These are phyloP conservation scores for Annona squamosa DNA, from an alignment of 164 flowering plant species.

Conservation along the genomic window DNA sequence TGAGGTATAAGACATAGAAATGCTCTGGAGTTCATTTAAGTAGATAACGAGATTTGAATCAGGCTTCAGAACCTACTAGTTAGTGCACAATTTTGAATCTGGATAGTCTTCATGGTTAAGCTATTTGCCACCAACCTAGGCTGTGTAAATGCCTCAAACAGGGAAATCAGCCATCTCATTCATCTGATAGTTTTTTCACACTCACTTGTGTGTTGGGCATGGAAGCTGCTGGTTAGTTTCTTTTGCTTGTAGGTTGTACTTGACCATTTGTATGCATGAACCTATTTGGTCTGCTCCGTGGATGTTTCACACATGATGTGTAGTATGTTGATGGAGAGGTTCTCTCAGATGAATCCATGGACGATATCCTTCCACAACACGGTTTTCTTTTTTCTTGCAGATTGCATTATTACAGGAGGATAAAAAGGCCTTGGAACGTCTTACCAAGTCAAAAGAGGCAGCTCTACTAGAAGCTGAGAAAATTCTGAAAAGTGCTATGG, in stretches of 20 bases:
- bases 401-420: slow-evolving; percentile 66
- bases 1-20: slow-evolving; percentile 39
- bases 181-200: neutral
- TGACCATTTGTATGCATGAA: neutral
- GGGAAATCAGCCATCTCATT: neutral
- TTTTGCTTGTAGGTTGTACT: neutral
- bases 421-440: slow-evolving; percentile 78
- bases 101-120: neutral
- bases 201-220: neutral
- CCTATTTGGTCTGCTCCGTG: neutral
- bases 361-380: neutral
- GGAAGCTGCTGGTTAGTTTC: neutral
- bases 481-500: slow-evolving; percentile 77
- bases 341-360: neutral
- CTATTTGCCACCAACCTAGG: neutral
- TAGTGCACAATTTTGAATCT: neutral
- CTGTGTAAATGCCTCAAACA: neutral
- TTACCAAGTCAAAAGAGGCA: slow-evolving; percentile 69
- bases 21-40: neutral
- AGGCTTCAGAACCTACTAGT: neutral
- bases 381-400: slow-evolving; percentile 29
- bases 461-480: slow-evolving; percentile 86
- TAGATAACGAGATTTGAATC: neutral
- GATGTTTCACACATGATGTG: neutral
- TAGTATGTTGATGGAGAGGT: neutral